phyloP scores from a whole-genome alignment of 345 rosid genomes.

The Clausena lansium region DNA sequence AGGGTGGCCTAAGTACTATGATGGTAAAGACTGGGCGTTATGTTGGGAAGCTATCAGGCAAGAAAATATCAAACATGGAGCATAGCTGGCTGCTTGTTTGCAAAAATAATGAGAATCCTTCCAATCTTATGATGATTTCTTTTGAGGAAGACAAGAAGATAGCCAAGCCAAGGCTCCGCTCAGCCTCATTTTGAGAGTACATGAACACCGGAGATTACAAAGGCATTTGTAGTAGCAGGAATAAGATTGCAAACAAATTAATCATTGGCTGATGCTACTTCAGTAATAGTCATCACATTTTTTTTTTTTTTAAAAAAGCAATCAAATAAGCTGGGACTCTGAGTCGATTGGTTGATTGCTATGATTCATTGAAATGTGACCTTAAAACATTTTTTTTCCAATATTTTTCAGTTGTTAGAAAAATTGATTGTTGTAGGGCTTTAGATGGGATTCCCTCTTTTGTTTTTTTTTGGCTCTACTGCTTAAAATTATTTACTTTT shows the following conservation, averaged over 20 bases:
- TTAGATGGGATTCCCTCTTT: neutral
- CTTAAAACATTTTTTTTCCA: neutral
- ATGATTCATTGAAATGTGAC: neutral
- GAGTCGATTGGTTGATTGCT: neutral
- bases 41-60: constrained; percentile 52
- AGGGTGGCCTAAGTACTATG: constrained; percentile 63
- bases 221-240: neutral
- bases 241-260: neutral
- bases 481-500: too few species aligned
- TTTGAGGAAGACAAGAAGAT: constrained; percentile 48
- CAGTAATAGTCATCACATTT: neutral
- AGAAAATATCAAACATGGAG: constrained; percentile 58
- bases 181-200: constrained; percentile 26
- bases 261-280: neutral
- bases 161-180: constrained; percentile 35
- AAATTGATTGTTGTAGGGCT: neutral
- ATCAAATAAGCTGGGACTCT: neutral
- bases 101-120: constrained; percentile 48
- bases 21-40: constrained; percentile 48
- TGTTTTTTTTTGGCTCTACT: neutral
- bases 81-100: constrained; percentile 44
- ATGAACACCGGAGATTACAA: neutral
- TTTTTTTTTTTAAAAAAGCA: neutral
- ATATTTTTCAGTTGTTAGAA: too few species aligned
- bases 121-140: constrained; percentile 36